Evolutionary conservation across 257 asterid species (phyloP).

Genomic region (Handroanthus guayacan): DNA sequence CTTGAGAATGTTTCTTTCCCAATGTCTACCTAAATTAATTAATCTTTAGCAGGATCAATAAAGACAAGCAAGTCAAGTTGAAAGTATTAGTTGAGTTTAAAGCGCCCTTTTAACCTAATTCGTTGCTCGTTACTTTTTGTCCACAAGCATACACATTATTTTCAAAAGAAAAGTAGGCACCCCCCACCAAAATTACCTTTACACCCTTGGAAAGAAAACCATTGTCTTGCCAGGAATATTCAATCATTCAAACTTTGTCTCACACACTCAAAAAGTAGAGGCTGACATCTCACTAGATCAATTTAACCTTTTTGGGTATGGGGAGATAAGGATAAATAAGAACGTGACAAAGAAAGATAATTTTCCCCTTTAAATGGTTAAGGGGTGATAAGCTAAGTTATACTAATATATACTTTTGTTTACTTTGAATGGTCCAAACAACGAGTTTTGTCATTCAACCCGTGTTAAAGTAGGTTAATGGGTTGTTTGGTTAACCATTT

Average conservation of each 20-base stretch:
- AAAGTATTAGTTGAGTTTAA: constrained; percentile 42
- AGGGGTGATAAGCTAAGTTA: no score
- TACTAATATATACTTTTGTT: no score
- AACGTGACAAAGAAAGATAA: constrained; percentile 36
- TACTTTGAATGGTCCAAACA: no score
- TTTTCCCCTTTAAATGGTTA: constrained; percentile 13
- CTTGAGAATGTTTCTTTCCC: constrained; percentile 9
- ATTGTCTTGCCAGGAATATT: constrained; percentile 39
- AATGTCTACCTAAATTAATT: background rate
- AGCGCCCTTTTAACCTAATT: constrained; percentile 46
- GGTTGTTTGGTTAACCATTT: no score
- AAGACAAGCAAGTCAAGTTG: constrained; percentile 34
- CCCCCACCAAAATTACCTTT: constrained; percentile 20
- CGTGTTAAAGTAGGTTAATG: no score
- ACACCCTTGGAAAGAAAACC: constrained; percentile 14
- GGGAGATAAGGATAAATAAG: constrained; percentile 17
- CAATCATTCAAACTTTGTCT: constrained; percentile 33
- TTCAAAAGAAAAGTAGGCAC: constrained; percentile 10
- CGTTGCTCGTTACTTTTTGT: constrained; percentile 22
- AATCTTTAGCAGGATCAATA: constrained; percentile 1
- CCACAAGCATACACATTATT: background rate
- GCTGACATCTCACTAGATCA: constrained; percentile 18
- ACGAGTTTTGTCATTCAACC: no score
- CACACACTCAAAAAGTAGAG: constrained; percentile 20
- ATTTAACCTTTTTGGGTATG: constrained; percentile 14